Base-by-base conservation (phyloP, 768 basidiomycete genomes). In the Dendrothele bispora region DNA sequence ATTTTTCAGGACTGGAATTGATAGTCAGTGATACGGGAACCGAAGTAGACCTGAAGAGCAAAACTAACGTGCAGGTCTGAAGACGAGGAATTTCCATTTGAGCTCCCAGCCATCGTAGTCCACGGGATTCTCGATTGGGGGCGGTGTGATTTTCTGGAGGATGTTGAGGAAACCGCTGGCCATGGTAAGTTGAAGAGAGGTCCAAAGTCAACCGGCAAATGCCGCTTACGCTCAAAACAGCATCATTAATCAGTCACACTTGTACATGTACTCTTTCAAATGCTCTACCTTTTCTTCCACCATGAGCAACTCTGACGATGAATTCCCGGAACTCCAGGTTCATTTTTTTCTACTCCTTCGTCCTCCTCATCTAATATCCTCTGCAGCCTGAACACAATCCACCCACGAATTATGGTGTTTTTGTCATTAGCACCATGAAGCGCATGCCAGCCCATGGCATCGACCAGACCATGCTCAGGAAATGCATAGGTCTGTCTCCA, bases 61-160 rank as follows among this genome's bases (percentile, higher is more conserved):
- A 12, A 27, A 71, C 84, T 55, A 59, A 86, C 86, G 61, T 7
- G 85, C 88, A 17, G 93, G 94, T 35, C 92, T 76, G 69, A 95
- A 91, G 29, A 84, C 80, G 56, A 97, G 67, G 46, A 82, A 71
- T 60, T 77, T 84, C 84, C 86, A 94, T 52, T 68, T 75, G 63
- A 73, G 84, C 64, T 97, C 79, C 38, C 80, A 64, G 17, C 92
- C 93, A 28, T 86, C 75, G 63, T 93, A 97, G 7, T 86, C 71
- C 6, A 69, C 66, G 10, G 73, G 66, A 20, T 79, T 71, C 27
- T 75, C 58, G 46, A 82, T 69, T 3, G 82, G 79, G 0, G 81
- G 74, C 10, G 87, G 87, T 4, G 82, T 79, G 52, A 89, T 59
- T 29, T 52, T 53, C 7, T 61, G 51, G 26, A 78, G 51, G 26